A percentile compares a stretch with the other conserved stretches of the same genome.
These are phyloP conservation scores for Populus hybrid DNA, from an alignment of 441 rosid genomes.

Conservation along the genomic window DNA sequence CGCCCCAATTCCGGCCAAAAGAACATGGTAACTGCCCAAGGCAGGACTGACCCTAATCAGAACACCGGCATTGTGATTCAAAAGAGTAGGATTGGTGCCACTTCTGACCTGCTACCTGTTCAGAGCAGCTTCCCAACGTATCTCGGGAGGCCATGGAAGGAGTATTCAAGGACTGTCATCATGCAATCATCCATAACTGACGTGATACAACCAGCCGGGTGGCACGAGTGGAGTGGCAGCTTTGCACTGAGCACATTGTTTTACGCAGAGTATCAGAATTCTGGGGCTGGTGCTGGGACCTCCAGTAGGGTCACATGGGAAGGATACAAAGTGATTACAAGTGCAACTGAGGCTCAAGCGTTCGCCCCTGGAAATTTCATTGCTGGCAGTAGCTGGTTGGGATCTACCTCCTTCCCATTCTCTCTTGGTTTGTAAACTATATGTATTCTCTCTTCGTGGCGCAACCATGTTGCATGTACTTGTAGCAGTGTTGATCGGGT, in stretches of 20 bases:
- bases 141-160: not conserved
- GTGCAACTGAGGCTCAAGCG: constrained; percentile 43
- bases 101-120: not conserved
- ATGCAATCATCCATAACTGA: not conserved
- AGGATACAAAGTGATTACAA: constrained; percentile 56
- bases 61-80: not conserved
- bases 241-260: not conserved
- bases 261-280: constrained; percentile 66
- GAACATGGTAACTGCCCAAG: not conserved
- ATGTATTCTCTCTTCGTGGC: not conserved
- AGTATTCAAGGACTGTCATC: not conserved
- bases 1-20: not conserved
- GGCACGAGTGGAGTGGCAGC: not conserved
- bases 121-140: not conserved
- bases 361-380: constrained; percentile 51
- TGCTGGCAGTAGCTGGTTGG: constrained; percentile 58
- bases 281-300: constrained; percentile 60
- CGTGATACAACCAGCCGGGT: not conserved
- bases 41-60: not conserved
- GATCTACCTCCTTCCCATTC: constrained; percentile 63
- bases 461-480: not conserved
- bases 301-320: constrained; percentile 55
- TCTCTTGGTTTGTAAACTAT: constrained; percentile 44
- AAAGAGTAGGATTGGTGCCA: not conserved
- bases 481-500: too few relatives aligned